A percentile compares a stretch with the other conserved stretches of the same genome.
Conservation (phyloP, 768 basidiomycete species). For the Amanita thiersii region DNA sequence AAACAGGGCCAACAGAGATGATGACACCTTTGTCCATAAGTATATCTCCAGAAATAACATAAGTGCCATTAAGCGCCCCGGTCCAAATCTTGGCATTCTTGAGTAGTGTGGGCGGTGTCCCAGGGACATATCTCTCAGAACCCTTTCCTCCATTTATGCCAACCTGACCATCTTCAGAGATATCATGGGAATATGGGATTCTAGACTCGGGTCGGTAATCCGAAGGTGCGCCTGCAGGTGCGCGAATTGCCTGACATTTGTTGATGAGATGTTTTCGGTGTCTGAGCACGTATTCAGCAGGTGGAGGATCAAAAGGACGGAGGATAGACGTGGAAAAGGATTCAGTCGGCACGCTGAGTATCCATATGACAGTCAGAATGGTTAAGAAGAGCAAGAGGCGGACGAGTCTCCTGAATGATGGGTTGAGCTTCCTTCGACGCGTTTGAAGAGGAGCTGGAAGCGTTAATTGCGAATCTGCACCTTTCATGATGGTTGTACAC, state of each 20-base stretch:
- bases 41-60: constrained; percentile 52
- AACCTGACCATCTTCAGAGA: too few species aligned
- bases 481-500: constrained; percentile 1
- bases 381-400: background rate
- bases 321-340: background rate
- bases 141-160: constrained; percentile 5
- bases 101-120: constrained; percentile 47
- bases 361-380: background rate
- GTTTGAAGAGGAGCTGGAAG: background rate
- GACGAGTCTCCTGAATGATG: background rate
- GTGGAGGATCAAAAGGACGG: background rate
- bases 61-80: constrained; percentile 46
- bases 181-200: constrained; percentile 4
- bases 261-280: constrained; percentile 1
- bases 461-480: background rate
- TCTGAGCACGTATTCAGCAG: background rate
- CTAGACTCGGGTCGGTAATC: constrained; percentile 8
- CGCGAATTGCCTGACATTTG: background rate
- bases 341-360: background rate
- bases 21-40: constrained; percentile 60
- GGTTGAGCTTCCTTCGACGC: background rate
- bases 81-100: constrained; percentile 78
- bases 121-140: constrained; percentile 49
- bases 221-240: constrained; percentile 3
- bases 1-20: constrained; percentile 37